Percentiles rank a stretch among this genome's conserved stretches.
Evolutionary conservation across 768 basidiomycete genomes (phyloP).

Genomic region (Holtermannia corniformis): DNA sequence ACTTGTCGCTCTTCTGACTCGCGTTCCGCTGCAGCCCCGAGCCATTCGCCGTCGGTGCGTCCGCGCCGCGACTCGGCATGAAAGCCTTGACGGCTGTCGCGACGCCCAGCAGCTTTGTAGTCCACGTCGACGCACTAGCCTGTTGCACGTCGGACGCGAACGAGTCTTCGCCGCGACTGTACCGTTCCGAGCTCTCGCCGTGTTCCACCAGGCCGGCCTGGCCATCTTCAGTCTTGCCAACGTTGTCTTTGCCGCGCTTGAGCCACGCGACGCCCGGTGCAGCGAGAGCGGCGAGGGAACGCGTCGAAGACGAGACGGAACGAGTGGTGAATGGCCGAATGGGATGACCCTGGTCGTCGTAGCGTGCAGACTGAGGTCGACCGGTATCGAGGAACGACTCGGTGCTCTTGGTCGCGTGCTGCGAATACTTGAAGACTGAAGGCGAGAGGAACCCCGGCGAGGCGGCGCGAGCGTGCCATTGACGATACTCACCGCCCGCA

Average conservation of each 20-base stretch:
- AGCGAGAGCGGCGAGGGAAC: conserved; percentile 17
- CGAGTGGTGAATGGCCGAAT: conserved; percentile 9
- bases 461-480: conserved; percentile 3
- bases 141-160: not conserved
- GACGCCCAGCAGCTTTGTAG: conserved; percentile 19
- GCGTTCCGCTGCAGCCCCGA: conserved; percentile 11
- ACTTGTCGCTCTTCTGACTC: conserved; percentile 15
- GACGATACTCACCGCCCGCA: no score
- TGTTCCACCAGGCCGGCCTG: conserved; percentile 7
- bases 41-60: conserved; percentile 8
- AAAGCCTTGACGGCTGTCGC: conserved; percentile 12
- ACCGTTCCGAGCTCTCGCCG: conserved; percentile 19
- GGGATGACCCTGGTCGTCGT: not conserved
- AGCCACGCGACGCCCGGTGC: conserved; percentile 33
- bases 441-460: conserved; percentile 3
- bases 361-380: conserved; percentile 15
- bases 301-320: conserved; percentile 26
- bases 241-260: conserved; percentile 6
- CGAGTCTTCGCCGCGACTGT: conserved; percentile 5
- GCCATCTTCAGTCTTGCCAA: not conserved
- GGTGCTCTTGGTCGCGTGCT: not conserved
- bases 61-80: conserved; percentile 23
- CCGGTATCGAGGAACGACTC: not conserved
- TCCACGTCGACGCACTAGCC: conserved; percentile 20
- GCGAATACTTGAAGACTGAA: not conserved